These are phyloP conservation scores for Podospora didyma DNA, from an alignment of 495 filamentous ascomycete genomes.

Conservation along the genomic window DNA sequence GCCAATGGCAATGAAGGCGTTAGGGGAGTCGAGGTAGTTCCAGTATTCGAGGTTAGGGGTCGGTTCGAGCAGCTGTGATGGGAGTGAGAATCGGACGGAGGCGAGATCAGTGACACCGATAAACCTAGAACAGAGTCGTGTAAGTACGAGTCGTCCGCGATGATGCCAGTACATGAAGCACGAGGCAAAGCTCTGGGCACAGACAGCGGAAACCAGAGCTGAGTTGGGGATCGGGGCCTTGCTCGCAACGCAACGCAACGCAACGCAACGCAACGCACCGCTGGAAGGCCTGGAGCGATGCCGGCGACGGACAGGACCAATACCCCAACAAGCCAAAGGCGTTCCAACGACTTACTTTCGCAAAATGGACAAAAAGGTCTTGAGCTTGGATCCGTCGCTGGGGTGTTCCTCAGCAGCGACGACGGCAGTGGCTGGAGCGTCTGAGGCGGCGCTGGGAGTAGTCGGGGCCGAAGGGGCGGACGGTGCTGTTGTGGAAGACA, in stretches of 20 bases:
- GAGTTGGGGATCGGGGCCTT: not conserved
- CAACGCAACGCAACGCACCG: no score
- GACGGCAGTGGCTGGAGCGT: slow-evolving; percentile 5
- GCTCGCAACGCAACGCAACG: no score
- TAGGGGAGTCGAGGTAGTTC: slow-evolving; percentile 94
- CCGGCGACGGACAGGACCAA: no score
- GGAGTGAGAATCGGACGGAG: slow-evolving; percentile 90
- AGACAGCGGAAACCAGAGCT: not conserved
- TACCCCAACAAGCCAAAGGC: not conserved
- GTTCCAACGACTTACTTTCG: slow-evolving; percentile 56
- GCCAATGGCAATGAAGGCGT: slow-evolving; percentile 93
- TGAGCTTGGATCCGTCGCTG: slow-evolving; percentile 79
- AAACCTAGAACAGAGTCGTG: slow-evolving; percentile 53
- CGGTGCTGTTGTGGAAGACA: slow-evolving; percentile 1
- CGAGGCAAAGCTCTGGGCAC: not conserved
- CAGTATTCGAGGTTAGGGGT: slow-evolving; percentile 98
- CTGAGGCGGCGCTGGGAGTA: slow-evolving; percentile 1
- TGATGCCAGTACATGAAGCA: not conserved
- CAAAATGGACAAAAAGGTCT: slow-evolving; percentile 77
- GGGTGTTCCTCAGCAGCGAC: slow-evolving; percentile 50
- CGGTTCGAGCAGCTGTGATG: slow-evolving; percentile 91
- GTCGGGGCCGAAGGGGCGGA: slow-evolving; percentile 10
- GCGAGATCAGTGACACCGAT: slow-evolving; percentile 95
- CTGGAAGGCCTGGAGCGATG: no score
- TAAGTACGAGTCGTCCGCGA: slow-evolving; percentile 3